phyloP scores from a whole-genome alignment of 2,329 filamentous ascomycete genomes.

The Fusarium ambrosium region DNA sequence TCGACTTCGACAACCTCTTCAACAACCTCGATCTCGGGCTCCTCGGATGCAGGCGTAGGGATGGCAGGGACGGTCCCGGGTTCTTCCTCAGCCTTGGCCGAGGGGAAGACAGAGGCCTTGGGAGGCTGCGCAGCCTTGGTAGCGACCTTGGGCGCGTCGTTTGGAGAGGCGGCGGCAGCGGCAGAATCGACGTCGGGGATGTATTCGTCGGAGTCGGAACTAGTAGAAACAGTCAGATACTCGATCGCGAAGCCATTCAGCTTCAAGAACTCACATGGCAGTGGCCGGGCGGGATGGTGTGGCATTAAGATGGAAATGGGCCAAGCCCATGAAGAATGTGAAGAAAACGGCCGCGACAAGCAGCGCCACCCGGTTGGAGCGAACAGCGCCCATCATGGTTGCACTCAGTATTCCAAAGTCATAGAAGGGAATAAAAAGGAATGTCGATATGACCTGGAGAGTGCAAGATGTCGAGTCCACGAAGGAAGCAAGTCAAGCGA shows the following conservation, averaged over 20 bases:
- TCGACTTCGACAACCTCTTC: background rate
- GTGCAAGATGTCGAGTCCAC: background rate
- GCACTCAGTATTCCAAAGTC: background rate
- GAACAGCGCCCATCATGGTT: constrained; percentile 18
- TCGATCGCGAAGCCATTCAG: background rate
- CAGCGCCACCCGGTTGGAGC: constrained; percentile 20
- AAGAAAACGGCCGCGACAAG: constrained; percentile 21
- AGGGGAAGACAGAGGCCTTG: background rate
- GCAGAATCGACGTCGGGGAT: background rate
- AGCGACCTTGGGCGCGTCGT: background rate
- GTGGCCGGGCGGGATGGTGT: background rate
- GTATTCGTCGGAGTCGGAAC: background rate
- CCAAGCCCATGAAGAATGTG: constrained; percentile 24
- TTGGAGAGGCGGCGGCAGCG: background rate
- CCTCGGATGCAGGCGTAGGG: background rate
- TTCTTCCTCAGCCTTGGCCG: background rate
- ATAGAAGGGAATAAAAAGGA: constrained; percentile 7
- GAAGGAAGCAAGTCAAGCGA: background rate
- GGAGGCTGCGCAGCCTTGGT: background rate
- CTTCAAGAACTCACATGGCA: background rate
- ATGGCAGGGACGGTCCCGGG: background rate
- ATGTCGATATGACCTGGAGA: background rate
- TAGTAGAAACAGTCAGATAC: background rate
- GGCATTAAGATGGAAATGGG: constrained; percentile 10
- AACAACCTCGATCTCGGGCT: background rate